Evolutionary conservation across 441 rosid species (phyloP), one percentile per base, ranked within the genome.

Genomic region (Croton setiger): DNA sequence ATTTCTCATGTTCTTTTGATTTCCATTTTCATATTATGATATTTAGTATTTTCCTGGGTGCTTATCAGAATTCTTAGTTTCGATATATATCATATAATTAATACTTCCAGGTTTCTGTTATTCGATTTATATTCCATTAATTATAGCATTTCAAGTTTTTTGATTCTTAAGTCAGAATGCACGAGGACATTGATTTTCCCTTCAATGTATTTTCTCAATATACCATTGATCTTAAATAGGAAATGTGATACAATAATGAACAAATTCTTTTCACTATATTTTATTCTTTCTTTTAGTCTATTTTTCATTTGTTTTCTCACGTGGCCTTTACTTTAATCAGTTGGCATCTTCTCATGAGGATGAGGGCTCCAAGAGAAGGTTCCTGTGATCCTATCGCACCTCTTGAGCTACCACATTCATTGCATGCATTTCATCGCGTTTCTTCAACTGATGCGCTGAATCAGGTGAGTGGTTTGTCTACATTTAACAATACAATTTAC

Each of bases 291-390:
- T 47, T 53, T 75, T n/a, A n/a, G n/a, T 65, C 39, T 47, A 64
- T 61, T 51, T 13, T 35, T 10, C 23, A 23, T 55, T n/a, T 61
- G 4, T 18, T 55, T 63, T 60, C 21, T 20, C 12, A 65, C 52
- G 27, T 47, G 64, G 60, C 37, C 47, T 43, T 63, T 64, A 27
- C 59, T 44, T 64, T n/a, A 68, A 78, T 44, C 74, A 91, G 98
- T 60, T 93, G 98, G 97, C 98, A 93, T 79, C 80, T 91, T 68
- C 83, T 89, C 51, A 88, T 91, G 95, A 89, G 96, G 82, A 91
- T 91, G 96, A 87, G 66, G 72, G 77, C 77, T 60, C 93, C 92
- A 0, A 71, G 80, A 76, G 78, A 84, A 76, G 92, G 91, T 61
- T 17, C 89, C 52, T 91, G 86, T 70, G 98, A 91, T n/a, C 98